phyloP scores from a whole-genome alignment of 768 basidiomycete genomes.

The Calocybe gangraenosa region DNA sequence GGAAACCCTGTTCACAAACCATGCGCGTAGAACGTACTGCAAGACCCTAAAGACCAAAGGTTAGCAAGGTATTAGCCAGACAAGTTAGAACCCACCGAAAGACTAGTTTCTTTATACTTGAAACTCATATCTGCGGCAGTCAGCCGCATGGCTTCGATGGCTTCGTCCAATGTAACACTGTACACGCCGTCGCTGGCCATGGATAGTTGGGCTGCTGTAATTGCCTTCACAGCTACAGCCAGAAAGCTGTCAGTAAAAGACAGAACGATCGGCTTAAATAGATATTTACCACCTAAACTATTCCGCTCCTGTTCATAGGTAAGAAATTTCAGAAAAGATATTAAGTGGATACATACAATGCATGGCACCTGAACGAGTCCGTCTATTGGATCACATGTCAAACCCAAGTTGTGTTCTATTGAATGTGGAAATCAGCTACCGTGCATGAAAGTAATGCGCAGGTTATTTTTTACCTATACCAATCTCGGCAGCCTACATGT shows the following conservation, averaged over 20 bases:
- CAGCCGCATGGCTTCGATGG: slow-evolving; percentile 91
- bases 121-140: slow-evolving; percentile 94
- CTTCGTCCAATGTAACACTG: slow-evolving; percentile 87
- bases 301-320: slow-evolving; percentile 60
- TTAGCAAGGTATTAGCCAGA: slow-evolving; percentile 3
- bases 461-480: slow-evolving; percentile 71
- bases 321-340: slow-evolving; percentile 1
- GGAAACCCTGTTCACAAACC: neutral
- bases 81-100: slow-evolving; percentile 50
- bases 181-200: slow-evolving; percentile 89
- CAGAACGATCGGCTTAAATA: neutral
- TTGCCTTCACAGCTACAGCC: slow-evolving; percentile 84
- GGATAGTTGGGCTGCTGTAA: slow-evolving; percentile 91
- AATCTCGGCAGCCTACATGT: slow-evolving; percentile 73
- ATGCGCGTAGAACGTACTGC: slow-evolving; percentile 26
- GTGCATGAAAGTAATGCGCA: neutral
- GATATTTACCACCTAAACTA: slow-evolving; percentile 67
- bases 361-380: slow-evolving; percentile 95
- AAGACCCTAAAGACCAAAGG: slow-evolving; percentile 29
- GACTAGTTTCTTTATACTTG: slow-evolving; percentile 94
- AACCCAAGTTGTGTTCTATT: slow-evolving; percentile 78
- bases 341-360: slow-evolving; percentile 54
- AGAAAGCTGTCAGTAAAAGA: slow-evolving; percentile 2
- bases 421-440: slow-evolving; percentile 3
- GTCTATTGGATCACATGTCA: slow-evolving; percentile 94